phyloP scores from a whole-genome alignment of 2,329 filamentous ascomycete species.

The Lecanosticta acicola region DNA sequence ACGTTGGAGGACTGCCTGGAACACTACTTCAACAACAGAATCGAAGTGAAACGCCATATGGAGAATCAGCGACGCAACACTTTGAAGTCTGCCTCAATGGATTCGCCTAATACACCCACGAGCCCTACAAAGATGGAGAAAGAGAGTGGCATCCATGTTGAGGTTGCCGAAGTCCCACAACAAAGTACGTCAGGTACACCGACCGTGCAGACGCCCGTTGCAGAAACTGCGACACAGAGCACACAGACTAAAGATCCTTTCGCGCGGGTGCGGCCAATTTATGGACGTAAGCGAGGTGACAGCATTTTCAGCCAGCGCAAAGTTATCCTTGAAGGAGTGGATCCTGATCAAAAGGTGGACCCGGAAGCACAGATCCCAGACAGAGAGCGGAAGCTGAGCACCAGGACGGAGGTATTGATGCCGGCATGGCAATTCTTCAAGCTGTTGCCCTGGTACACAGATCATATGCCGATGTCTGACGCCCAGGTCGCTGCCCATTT shows the following conservation, averaged over 20 bases:
- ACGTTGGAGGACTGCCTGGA: slow-evolving; percentile 88
- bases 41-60: slow-evolving; percentile 78
- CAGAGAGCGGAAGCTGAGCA: slow-evolving; percentile 27
- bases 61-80: slow-evolving; percentile 54
- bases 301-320: slow-evolving; percentile 47
- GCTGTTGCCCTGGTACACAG: slow-evolving; percentile 86
- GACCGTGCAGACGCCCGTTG: slow-evolving; percentile 19
- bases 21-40: slow-evolving; percentile 87
- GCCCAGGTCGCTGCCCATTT: slow-evolving; percentile 86
- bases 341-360: slow-evolving; percentile 35
- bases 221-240: slow-evolving; percentile 18
- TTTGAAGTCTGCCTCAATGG: slow-evolving; percentile 39
- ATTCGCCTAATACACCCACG: slow-evolving; percentile 6
- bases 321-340: slow-evolving; percentile 29
- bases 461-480: slow-evolving; percentile 59
- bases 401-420: slow-evolving; percentile 78
- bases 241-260: slow-evolving; percentile 26
- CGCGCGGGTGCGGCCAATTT: slow-evolving; percentile 31
- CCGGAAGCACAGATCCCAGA: slow-evolving; percentile 34
- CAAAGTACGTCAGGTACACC: slow-evolving; percentile 29
- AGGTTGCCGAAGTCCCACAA: slow-evolving; percentile 37
- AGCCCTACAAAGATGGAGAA: slow-evolving; percentile 27
- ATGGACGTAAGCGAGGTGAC: slow-evolving; percentile 40
- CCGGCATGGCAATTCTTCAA: slow-evolving; percentile 98
- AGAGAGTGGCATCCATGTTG: slow-evolving; percentile 37